phyloP scores from a whole-genome alignment of 2,329 filamentous ascomycete genomes.

The Fusarium multiceps region DNA sequence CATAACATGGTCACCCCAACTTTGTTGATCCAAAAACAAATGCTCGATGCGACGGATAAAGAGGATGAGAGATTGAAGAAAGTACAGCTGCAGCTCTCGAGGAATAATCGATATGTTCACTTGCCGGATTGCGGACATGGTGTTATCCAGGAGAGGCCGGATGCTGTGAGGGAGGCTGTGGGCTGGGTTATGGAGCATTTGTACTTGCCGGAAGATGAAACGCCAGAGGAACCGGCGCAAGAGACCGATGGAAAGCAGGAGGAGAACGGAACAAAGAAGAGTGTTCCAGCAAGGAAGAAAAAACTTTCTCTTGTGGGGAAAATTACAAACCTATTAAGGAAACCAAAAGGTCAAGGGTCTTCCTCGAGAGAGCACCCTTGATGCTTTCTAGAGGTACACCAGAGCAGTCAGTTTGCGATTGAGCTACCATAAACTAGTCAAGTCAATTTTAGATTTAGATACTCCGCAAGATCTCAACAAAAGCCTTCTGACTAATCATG shows the following conservation, averaged over 20 bases:
- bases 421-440: too few species aligned
- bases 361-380: not conserved
- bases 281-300: not conserved
- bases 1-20: not conserved
- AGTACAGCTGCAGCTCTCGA: slow-evolving; percentile 29
- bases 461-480: not conserved
- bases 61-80: slow-evolving; percentile 41
- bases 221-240: accelerated
- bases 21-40: slow-evolving; percentile 18
- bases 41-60: slow-evolving; percentile 26
- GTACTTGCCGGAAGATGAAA: accelerated
- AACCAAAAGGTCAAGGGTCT: not conserved
- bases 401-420: too few species aligned
- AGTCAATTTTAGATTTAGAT: too few species aligned
- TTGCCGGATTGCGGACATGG: slow-evolving; percentile 36
- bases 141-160: slow-evolving; percentile 26
- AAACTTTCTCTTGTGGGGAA: not conserved
- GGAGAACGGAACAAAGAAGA: not conserved
- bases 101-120: slow-evolving; percentile 32
- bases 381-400: not conserved
- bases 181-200: slow-evolving; percentile 34
- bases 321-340: not conserved
- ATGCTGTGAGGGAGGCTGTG: slow-evolving; percentile 28
- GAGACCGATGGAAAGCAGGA: accelerated
- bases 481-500: slow-evolving; percentile 33